These are phyloP conservation scores for Chlorociboria aeruginascens DNA, from an alignment of 495 filamentous ascomycete species.

Conservation along the genomic window DNA sequence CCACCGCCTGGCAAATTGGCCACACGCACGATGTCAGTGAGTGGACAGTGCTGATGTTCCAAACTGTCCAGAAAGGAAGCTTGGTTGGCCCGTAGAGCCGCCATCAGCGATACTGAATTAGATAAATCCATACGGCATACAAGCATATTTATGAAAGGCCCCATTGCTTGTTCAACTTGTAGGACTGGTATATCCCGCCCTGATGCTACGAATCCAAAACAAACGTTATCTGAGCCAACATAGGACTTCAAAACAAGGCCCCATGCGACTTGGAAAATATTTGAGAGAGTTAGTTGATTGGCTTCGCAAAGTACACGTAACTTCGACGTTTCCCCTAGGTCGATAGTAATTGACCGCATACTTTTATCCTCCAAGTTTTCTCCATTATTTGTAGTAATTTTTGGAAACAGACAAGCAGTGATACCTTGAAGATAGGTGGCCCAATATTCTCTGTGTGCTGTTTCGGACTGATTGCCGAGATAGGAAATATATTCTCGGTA, in stretches of 20 bases:
- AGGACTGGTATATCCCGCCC: slow-evolving; percentile 10
- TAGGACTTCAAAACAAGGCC: slow-evolving; percentile 40
- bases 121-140: background rate
- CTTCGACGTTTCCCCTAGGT: too few relatives aligned
- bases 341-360: too few relatives aligned
- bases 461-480: too few relatives aligned
- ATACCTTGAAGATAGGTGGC: too few relatives aligned
- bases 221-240: slow-evolving; percentile 39
- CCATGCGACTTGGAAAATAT: slow-evolving; percentile 40
- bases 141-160: slow-evolving; percentile 12
- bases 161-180: slow-evolving; percentile 18
- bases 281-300: background rate
- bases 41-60: background rate
- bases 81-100: background rate
- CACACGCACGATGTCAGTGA: background rate
- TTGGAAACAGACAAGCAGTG: too few relatives aligned
- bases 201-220: slow-evolving; percentile 34
- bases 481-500: too few relatives aligned
- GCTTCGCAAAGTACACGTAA: background rate
- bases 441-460: too few relatives aligned
- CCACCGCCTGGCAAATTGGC: background rate
- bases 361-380: too few relatives aligned
- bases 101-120: background rate
- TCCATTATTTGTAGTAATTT: too few relatives aligned
- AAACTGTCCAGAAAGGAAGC: background rate